A percentile compares a stretch with the other conserved stretches of the same genome.
Conservation (phyloP, 345 rosid species). For the Bruguiera gymnorhiza region DNA sequence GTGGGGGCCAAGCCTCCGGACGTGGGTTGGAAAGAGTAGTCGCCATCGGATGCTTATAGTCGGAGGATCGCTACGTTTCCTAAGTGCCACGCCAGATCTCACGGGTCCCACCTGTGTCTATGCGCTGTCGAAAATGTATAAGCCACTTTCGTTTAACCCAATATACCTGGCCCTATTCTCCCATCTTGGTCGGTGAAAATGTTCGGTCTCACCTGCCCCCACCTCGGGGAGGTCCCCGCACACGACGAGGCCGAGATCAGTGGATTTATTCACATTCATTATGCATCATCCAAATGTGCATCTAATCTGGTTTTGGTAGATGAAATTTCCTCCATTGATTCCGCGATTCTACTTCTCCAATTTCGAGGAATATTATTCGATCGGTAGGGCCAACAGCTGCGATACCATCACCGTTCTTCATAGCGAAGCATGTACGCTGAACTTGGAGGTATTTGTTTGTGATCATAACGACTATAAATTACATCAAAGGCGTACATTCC, state of each 20-base stretch:
- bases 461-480: too few relatives aligned
- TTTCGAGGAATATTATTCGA: neutral
- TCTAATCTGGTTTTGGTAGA: neutral
- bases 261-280: neutral
- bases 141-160: too few relatives aligned
- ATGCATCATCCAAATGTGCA: neutral
- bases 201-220: slow-evolving; percentile 10
- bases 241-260: slow-evolving; percentile 26
- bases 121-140: neutral
- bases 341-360: neutral
- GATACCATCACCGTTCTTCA: neutral
- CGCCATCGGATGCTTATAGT: slow-evolving; percentile 28
- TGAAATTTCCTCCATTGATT: slow-evolving; percentile 4
- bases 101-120: slow-evolving; percentile 18
- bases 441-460: too few relatives aligned
- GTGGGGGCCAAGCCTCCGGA: slow-evolving; percentile 26
- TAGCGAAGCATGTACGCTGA: too few relatives aligned
- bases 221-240: slow-evolving; percentile 20
- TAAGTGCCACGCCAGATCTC: slow-evolving; percentile 22
- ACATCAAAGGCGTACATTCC: too few relatives aligned
- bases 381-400: neutral
- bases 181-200: slow-evolving; percentile 19
- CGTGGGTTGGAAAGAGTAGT: slow-evolving; percentile 21
- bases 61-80: slow-evolving; percentile 9
- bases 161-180: too few relatives aligned